These are phyloP conservation scores for Backusella westeae DNA, from an alignment of 192 early-diverging fungal genomes.

Conservation along the genomic window DNA sequence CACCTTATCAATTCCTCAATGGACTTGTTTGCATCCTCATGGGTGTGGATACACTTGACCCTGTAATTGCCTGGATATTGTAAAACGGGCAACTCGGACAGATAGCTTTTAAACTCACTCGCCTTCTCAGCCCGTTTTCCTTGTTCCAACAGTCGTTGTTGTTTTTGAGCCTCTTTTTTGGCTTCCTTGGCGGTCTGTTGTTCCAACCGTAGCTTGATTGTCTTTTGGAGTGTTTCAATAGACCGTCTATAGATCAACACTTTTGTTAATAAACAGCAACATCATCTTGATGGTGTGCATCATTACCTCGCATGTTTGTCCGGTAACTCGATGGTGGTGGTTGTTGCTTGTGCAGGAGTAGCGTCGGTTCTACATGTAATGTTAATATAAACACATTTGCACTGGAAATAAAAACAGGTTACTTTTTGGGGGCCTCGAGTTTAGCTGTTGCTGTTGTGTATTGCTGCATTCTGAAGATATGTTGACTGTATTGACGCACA, in stretches of 20 bases:
- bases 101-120: background rate
- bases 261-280: background rate
- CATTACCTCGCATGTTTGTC: background rate
- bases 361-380: background rate
- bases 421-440: background rate
- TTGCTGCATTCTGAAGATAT: background rate
- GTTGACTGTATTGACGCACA: constrained; percentile 6
- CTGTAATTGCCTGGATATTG: constrained; percentile 3
- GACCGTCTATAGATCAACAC: background rate
- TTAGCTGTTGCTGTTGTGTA: background rate
- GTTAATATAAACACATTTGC: background rate
- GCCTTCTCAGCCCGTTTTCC: background rate
- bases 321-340: background rate
- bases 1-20: background rate
- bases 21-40: background rate
- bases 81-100: background rate
- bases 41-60: background rate
- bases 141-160: background rate
- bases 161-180: background rate
- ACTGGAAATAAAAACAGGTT: background rate
- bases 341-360: background rate
- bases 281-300: background rate
- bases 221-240: background rate
- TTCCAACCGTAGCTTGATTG: background rate
- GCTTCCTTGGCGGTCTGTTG: background rate